Percentiles rank a stretch among this genome's conserved stretches.
phyloP scores from a whole-genome alignment of 805 yeast genomes.

The Torulaspora indica region DNA sequence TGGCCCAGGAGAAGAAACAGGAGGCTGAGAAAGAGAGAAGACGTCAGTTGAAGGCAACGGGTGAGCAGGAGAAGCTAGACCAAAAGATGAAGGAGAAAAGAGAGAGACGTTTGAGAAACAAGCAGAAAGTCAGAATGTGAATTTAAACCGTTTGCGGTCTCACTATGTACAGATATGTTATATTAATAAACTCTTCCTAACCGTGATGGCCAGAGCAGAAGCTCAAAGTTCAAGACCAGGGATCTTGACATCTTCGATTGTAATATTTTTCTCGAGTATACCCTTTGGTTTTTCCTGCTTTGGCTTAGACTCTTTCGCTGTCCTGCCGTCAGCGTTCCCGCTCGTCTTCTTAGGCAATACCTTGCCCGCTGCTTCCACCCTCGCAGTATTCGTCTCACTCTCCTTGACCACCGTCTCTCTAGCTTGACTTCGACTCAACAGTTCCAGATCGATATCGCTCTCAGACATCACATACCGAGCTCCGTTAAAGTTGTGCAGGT shows the following conservation, averaged over 20 bases:
- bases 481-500: constrained; percentile 62
- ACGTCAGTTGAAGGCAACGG: constrained; percentile 54
- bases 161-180: constrained; percentile 6
- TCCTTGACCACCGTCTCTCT: constrained; percentile 9
- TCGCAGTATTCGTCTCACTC: neutral
- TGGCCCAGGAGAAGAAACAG: constrained; percentile 62
- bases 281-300: constrained; percentile 10
- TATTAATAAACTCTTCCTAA: neutral
- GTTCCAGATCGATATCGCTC: constrained; percentile 22
- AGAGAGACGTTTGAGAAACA: constrained; percentile 65
- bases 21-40: constrained; percentile 63
- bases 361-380: neutral
- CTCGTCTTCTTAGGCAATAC: neutral
- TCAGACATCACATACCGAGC: constrained; percentile 59
- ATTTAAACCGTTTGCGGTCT: constrained; percentile 1
- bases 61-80: constrained; percentile 72
- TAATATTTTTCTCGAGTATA: constrained; percentile 20
- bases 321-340: no score
- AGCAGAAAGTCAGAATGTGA: constrained; percentile 47
- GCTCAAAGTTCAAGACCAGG: constrained; percentile 29
- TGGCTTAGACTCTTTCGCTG: constrained; percentile 1
- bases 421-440: constrained; percentile 14
- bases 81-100: constrained; percentile 77
- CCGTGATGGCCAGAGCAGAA: neutral
- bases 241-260: constrained; percentile 27